Evolutionary conservation across 352 stramenopile species (phyloP), one percentile per base, ranked within the genome.

Genomic region (Phytophthora pistaciae): DNA sequence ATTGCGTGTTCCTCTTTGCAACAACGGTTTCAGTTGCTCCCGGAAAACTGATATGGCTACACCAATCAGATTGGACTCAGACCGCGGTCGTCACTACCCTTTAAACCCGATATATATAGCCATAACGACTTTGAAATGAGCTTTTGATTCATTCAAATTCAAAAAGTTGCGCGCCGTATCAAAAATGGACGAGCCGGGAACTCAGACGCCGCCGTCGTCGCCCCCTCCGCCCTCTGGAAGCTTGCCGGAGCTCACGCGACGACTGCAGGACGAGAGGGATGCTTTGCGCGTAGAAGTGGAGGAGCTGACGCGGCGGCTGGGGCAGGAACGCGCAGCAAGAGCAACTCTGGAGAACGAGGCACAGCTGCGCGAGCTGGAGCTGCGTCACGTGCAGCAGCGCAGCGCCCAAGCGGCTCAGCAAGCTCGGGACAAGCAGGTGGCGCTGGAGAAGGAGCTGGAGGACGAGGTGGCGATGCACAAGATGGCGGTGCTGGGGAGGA

Each of bases 361-460:
- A 9, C 81, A 91, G 56, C 72, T 89, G 54, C 88, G 85, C 42
- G 82, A 92, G 54, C 72, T 92, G 55, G 83, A 92, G 74, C 67
- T 92, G 56, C 68, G 85, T n/a, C 82, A 92, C 23, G 59, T 91
- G 38, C 86, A 91, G 69, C 84, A 93, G 67, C 83, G 74, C 31
- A 74, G 76, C 59, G 56, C 76, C n/a, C 82, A 92, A 49, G 72
- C 77, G 7, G 77, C 78, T 29, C 83, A 88, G 42, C 66, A 84
- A 46, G 71, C 87, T 36, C 80, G 75, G 0, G 79, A 91, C 7
- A 84, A 84, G 55, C 49, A 88, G 0, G 61, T 79, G 53, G 59
- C 72, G n/a, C 29, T 91, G 4, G 83, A 91, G 54, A 86, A 88
- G 38, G 82, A 92, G 64, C 74, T 92, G 3, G 85, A 92, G 29